Percentiles rank a stretch among this genome's conserved stretches.
phyloP scores from a whole-genome alignment of 352 stramenopile species.

The Globisporangium alternatum region DNA sequence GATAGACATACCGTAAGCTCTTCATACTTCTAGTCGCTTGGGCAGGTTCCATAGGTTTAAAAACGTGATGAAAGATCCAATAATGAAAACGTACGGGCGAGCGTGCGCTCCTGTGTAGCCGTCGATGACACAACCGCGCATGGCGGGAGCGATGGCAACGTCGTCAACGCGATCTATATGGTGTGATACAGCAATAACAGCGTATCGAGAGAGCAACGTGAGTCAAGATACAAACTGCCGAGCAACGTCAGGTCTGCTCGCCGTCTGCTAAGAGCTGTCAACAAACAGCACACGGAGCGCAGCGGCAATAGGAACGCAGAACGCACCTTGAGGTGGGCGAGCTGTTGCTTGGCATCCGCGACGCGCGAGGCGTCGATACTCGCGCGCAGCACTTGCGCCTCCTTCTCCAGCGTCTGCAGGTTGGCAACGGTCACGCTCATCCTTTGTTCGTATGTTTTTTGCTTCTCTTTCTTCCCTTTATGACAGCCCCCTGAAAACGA shows the following conservation, averaged over 20 bases:
- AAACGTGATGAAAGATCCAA: not conserved
- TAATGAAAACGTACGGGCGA: constrained; percentile 56
- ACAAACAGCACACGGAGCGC: not conserved
- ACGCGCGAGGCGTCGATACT: constrained; percentile 50
- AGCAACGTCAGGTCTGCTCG: not conserved
- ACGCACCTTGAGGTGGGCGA: constrained; percentile 64
- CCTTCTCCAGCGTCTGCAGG: constrained; percentile 52
- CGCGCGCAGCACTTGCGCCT: constrained; percentile 61
- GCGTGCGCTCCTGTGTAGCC: constrained; percentile 56
- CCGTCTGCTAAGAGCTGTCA: not conserved
- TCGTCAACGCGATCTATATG: constrained; percentile 78
- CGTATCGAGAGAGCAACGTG: not conserved
- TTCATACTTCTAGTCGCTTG: too few species aligned
- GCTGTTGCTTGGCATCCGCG: constrained; percentile 37
- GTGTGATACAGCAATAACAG: not conserved
- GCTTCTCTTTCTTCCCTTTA: constrained; percentile 10
- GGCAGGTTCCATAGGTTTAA: not conserved
- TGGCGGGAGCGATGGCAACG: constrained; percentile 80
- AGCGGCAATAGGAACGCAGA: not conserved
- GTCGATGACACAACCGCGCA: constrained; percentile 48
- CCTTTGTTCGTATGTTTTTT: constrained; percentile 10
- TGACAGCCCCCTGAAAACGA: not conserved
- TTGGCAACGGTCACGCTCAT: constrained; percentile 26
- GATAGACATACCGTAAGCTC: not conserved
- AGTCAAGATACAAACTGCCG: not conserved